These are phyloP conservation scores for Aspergillus leporis DNA, from an alignment of 495 filamentous ascomycete genomes.

Conservation along the genomic window DNA sequence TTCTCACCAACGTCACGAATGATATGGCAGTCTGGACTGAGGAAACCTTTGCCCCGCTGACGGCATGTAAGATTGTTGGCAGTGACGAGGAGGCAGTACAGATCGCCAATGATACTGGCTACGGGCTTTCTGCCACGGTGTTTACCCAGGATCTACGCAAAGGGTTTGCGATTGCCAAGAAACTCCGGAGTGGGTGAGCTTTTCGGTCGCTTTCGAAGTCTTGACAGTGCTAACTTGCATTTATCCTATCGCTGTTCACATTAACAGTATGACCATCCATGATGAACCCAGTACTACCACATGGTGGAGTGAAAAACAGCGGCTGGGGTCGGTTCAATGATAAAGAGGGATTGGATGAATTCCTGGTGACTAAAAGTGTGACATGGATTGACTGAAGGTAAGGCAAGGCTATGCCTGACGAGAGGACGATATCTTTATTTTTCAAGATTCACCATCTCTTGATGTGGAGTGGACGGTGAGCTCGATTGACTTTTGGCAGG, in stretches of 20 bases:
- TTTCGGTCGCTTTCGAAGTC: too few species aligned
- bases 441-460: too few species aligned
- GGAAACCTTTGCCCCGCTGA: neutral
- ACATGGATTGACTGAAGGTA: conserved; percentile 23
- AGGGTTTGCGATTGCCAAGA: conserved; percentile 28
- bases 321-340: conserved; percentile 65
- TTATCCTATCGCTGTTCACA: conserved; percentile 81
- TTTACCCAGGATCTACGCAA: conserved; percentile 25
- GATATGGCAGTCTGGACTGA: too few species aligned
- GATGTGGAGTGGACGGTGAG: too few species aligned
- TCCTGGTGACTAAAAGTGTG: conserved; percentile 69
- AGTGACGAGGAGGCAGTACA: conserved; percentile 28
- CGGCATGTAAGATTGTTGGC: conserved; percentile 14
- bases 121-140: conserved; percentile 33
- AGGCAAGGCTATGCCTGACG: too few species aligned
- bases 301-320: conserved; percentile 73
- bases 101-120: conserved; percentile 27
- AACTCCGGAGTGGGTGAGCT: conserved; percentile 9
- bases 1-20: too few species aligned
- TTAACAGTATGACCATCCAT: conserved; percentile 77
- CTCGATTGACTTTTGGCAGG: too few species aligned
- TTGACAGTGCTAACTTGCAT: too few species aligned
- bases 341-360: conserved; percentile 56
- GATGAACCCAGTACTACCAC: conserved; percentile 71
- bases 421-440: too few species aligned